Evolutionary conservation across 1,284 basidiomycete species (phyloP), one percentile per base, ranked within the genome.

Genomic region (Heterobasidion annosum): DNA sequence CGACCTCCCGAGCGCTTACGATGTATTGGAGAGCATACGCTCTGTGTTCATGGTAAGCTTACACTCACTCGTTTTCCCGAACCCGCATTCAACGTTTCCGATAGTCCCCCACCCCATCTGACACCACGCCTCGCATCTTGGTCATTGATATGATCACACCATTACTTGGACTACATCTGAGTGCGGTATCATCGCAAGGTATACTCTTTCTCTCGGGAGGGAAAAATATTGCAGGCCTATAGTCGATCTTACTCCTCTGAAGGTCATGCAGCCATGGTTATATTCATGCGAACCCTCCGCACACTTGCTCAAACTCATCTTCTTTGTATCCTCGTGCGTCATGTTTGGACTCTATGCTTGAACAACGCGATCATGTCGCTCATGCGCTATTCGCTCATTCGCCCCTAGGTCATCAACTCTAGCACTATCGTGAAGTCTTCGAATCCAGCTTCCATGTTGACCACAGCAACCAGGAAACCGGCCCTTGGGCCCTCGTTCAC

Each of bases 401-500:
- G 10, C 19, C 6, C 44, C 46, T 8, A 81, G 77, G 68, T 79
- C 13, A 62, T 78, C 40, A 82, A 81, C 56, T 66, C 70, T 43
- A 71, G 77, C 1, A 71, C 74, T 7, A 60, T 63, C 9, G 60
- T 67, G 8, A 56, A 56, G n/a, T 65, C 67, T 18, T 58, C 60
- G 15, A 75, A 76, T 56, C 65, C 71, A 2, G 57, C 65, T 44
- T 74, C 78, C 0, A 64, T 59, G 6, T 76, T 75, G 52, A 56
- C 68, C 46, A 66, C 70, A 3, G 68, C 69, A 9, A 66, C 67
- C 15, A 72, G 79, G 52, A 89, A 86, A 64, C 87, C 88, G 1
- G 83, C 85, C 0, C 70, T 91, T 15, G 88, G 88, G 0, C 81
- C 85, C 0, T 83, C 87, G 0, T 90, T 90, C 59, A 73, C 82